Evolutionary conservation across 805 yeast species (phyloP), one percentile per base, ranked within the genome.

Genomic region (Monosporozyma siamensis): DNA sequence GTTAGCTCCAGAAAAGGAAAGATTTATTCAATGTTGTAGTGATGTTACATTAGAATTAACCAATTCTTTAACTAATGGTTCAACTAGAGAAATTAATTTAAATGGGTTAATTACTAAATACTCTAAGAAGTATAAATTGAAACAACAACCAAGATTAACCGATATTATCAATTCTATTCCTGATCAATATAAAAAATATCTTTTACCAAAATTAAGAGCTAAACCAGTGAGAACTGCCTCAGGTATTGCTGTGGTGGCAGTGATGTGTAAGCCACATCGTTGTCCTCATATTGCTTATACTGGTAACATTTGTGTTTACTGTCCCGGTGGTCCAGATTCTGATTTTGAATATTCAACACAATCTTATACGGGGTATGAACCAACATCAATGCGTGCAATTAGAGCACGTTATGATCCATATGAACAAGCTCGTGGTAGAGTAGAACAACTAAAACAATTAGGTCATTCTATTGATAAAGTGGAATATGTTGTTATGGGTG

Each of bases 231-330:
- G 98, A 64, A 92, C 98, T 0, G 98, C 98, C 0, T 84, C 95
- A 9, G 98, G 98, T 54, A 95, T 92, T 45, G 98, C 98, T 8
- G 98, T 92, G 17, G 97, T 92, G 36, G 98, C 98, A 0, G 97
- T 92, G 25, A 92, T 92, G 97, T 89, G 97, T 69, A 92, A 92
- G 64, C 98, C 98, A 2, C 98, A 92, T 64, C 75, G 98, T 67
- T 92, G 98, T 65, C 98, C 98, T 22, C 98, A 92, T 64, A 92
- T 92, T 55, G 97, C 98, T 17, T 92, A 92, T 63, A 92, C 98
- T 0, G 98, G 98, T 48, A 92, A 92, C 59, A 92, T 92, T 48
- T 92, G 98, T 69, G 98, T 92, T 10, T 92, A 84, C 61, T 92
- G 98, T 67, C 98, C 98, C 4, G 98, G 98, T 46, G 98, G 98